A percentile compares a stretch with the other conserved stretches of the same genome.
phyloP scores from a whole-genome alignment of 73 alveolate genomes.

The Tetrahymena malaccensis region DNA sequence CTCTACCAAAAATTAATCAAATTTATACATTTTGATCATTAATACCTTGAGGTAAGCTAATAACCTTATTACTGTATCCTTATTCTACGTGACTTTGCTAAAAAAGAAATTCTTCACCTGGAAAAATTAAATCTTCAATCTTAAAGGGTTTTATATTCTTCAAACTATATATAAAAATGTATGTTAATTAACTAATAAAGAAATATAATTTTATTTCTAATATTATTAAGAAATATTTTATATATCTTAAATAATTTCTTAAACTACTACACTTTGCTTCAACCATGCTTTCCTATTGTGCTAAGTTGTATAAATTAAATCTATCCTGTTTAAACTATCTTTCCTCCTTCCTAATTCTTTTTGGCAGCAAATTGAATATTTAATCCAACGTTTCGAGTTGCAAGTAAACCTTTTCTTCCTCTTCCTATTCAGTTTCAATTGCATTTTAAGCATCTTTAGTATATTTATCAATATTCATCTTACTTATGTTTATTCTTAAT shows the following conservation, averaged over 20 bases:
- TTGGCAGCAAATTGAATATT: neutral
- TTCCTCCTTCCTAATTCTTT: neutral
- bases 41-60: neutral
- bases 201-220: neutral
- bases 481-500: neutral
- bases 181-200: neutral
- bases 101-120: neutral
- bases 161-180: neutral
- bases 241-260: neutral
- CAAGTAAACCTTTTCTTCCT: neutral
- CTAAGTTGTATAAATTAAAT: neutral
- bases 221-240: neutral
- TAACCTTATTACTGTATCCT: neutral
- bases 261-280: neutral
- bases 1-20: neutral
- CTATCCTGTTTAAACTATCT: neutral
- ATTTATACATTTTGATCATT: neutral
- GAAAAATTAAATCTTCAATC: neutral
- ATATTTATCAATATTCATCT: neutral
- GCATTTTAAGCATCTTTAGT: neutral
- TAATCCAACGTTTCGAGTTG: neutral
- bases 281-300: neutral
- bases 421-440: neutral
- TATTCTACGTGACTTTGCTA: neutral
- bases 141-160: neutral